Evolutionary conservation across 2,329 filamentous ascomycete species (phyloP), one percentile per base, ranked within the genome.

Genomic region (Corniculantispora saksenae): DNA sequence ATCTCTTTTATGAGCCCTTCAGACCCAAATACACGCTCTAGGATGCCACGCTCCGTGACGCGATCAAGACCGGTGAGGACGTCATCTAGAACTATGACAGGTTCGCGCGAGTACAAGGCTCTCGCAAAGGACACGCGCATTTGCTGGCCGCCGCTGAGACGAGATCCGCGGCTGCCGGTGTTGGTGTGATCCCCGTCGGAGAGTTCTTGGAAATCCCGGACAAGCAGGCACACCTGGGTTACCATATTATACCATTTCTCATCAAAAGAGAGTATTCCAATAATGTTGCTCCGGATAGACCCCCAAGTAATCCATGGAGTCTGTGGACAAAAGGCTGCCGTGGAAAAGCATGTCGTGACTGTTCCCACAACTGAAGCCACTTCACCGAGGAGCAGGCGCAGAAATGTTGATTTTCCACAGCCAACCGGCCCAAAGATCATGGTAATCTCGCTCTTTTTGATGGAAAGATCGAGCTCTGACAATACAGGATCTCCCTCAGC

Each of bases 41-140:
- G 77, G 2, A 80, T 75, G 9, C 74, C 72, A 29, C 75, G 69
- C 54, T 80, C 76, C 0, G 79, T 81, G 9, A 76, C 69, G 5
- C 72, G 68, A 58, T 79, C 77, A 2, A 79, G 71, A 1, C 75
- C 76, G 1, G 72, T 76, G 10, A 77, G 68, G 7, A 75, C 71
- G 43, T 77, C 76, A 45, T 78, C 76, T 1, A 77, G 64, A 3
- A 78, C 65, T 2, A 76, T 60, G 6, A 76, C 64, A 1, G 64
- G 38, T 8, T 66, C 67, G 21, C 67, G 61, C 1, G 69, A 70
- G 51, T 70, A 74, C 0, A 73, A 43, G 12, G 72, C 71, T 3
- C 72, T 66, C 6, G 72, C 72, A 6, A 73, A 64, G 6, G 70
- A 67, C 25, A 73, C 65, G 15, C 71, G 69, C 64, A 70, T 67